Evolutionary conservation across 352 stramenopile species (phyloP), one percentile per base, ranked within the genome.

Genomic region (Phytophthora kernoviae): DNA sequence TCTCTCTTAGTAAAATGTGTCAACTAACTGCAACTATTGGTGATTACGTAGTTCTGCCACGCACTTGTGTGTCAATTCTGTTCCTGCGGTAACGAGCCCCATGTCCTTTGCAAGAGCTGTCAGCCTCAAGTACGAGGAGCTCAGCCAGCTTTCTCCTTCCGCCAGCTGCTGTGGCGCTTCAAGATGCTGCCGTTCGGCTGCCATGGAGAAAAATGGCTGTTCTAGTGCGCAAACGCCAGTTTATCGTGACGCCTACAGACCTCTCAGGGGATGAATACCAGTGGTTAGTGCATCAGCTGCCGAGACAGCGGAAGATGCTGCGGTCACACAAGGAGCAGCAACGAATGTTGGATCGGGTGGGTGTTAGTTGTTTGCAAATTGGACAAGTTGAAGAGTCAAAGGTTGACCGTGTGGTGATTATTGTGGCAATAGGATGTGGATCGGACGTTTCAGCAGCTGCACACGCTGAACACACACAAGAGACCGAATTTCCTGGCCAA

Each of bases 141-240:
- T 6, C 58, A 81, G 43, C 68, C 68, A 12, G 15, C 65, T 2
- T 84, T 81, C 42, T 81, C 68, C 9, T 68, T 84, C 52, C 68
- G 74, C 5, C 59, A 81, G 57, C 48, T 84, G 1, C 49, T 84
- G 11, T 81, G 75, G 75, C 61, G 56, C 22, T 59, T 81, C n/a
- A 79, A 84, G 50, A 54, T 84, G 55, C 66, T 84, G 45, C 72
- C 75, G 27, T 81, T 81, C 32, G 45, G 58, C 22, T 78, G 59
- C 3, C 75, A 73, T 14, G 75, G 68, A 18, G 75, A 84, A 37
- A 81, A 81, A 51, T 81, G 75, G 75, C 60, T 84, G 9, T 84
- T 46, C 58, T 76, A 24, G 58, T 74, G 45, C 72, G 66, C 26
- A 79, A 73, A 24, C 54, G 62, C 4, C 71, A 72, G 42, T 78